These are phyloP conservation scores for Tetraselmis chui DNA, from an alignment of 139 green algal genomes.

Conservation along the genomic window DNA sequence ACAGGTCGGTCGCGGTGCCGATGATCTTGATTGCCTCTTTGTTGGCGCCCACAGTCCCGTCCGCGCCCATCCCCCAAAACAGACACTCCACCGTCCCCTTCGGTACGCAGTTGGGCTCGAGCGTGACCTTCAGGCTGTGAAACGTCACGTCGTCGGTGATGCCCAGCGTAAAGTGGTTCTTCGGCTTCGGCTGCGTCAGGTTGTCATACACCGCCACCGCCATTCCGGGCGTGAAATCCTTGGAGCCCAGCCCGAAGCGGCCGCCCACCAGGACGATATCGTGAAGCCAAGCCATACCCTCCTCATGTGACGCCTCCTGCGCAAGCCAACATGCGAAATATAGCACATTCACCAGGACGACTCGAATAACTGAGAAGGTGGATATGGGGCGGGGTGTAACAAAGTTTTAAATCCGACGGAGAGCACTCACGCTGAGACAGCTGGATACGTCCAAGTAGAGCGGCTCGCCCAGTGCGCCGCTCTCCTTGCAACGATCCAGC, in stretches of 20 bases:
- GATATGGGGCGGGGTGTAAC: too few species aligned
- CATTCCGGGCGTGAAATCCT: slow-evolving; percentile 53
- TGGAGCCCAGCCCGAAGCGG: slow-evolving; percentile 48
- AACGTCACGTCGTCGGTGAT: slow-evolving; percentile 44
- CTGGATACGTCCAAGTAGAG: slow-evolving; percentile 27
- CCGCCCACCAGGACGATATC: slow-evolving; percentile 28
- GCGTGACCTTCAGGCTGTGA: slow-evolving; percentile 18
- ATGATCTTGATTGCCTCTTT: slow-evolving; percentile 59
- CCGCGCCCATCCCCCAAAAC: slow-evolving; percentile 51
- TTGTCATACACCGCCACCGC: slow-evolving; percentile 43
- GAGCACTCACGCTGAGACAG: too few species aligned
- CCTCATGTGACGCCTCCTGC: not conserved
- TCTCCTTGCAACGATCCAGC: slow-evolving; percentile 53
- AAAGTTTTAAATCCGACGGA: too few species aligned
- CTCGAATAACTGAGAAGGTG: too few species aligned
- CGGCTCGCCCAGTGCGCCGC: slow-evolving; percentile 20
- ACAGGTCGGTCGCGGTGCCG: slow-evolving; percentile 20
- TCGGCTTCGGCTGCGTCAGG: slow-evolving; percentile 24
- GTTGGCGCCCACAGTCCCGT: slow-evolving; percentile 54
- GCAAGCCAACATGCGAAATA: too few species aligned
- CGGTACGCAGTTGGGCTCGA: slow-evolving; percentile 30
- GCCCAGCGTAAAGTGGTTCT: slow-evolving; percentile 28
- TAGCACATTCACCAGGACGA: too few species aligned
- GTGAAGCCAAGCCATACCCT: not conserved
- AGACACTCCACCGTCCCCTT: slow-evolving; percentile 42